These are phyloP conservation scores for Amanita muscaria DNA, from an alignment of 768 basidiomycete species.

Conservation along the genomic window DNA sequence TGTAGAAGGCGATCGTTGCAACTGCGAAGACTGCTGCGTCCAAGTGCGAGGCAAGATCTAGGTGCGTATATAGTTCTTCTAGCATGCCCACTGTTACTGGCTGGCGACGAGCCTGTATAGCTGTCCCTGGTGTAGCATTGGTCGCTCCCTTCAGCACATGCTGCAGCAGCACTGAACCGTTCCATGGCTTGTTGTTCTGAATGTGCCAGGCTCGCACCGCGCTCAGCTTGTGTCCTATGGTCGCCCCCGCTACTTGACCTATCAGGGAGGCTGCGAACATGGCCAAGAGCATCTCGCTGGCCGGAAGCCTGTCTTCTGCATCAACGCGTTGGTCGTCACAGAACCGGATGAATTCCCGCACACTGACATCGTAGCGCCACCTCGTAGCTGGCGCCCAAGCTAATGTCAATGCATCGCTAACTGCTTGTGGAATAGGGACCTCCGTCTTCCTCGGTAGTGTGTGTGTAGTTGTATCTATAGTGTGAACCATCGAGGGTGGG, in stretches of 20 bases:
- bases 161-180: conserved; percentile 11
- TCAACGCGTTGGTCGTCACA: conserved; percentile 16
- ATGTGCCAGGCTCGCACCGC: conserved; percentile 27
- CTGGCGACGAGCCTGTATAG: conserved; percentile 7
- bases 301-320: conserved; percentile 11
- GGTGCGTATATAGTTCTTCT: conserved; percentile 6
- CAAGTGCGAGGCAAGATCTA: conserved; percentile 13
- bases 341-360: conserved; percentile 12
- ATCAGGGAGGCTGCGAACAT: conserved; percentile 20
- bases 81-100: conserved; percentile 19
- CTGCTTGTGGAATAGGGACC: too few species aligned
- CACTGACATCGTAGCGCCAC: conserved; percentile 8
- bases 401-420: background rate
- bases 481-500: background rate
- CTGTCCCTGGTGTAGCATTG: conserved; percentile 17
- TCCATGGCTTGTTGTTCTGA: conserved; percentile 18
- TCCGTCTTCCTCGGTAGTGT: background rate
- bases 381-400: conserved; percentile 11
- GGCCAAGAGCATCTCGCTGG: too few species aligned
- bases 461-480: too few species aligned
- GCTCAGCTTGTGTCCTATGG: conserved; percentile 16
- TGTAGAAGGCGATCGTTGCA: conserved; percentile 22
- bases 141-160: conserved; percentile 17
- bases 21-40: conserved; percentile 16
- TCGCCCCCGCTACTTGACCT: conserved; percentile 13